Evolutionary conservation across 305 asterid genomes (phyloP).

Genomic region (Salvia sclarea): DNA sequence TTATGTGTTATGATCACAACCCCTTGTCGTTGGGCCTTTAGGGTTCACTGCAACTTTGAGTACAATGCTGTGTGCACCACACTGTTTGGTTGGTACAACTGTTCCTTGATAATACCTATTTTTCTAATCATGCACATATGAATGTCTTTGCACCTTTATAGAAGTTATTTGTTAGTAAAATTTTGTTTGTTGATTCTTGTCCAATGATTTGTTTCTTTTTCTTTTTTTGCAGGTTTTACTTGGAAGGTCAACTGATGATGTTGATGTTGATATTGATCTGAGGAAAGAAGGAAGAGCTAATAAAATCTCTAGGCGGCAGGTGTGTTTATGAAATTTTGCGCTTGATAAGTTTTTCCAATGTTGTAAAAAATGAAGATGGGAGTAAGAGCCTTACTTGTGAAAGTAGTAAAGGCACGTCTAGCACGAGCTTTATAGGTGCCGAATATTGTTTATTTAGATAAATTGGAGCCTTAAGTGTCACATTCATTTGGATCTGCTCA

Average conservation of each 20-base stretch:
- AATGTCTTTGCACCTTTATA: neutral
- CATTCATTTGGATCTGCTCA: constrained; percentile 37
- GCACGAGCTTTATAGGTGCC: neutral
- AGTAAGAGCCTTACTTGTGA: constrained; percentile 6
- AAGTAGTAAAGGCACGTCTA: constrained; percentile 1
- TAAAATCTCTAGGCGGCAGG: constrained; percentile 96
- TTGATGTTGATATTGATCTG: constrained; percentile 86
- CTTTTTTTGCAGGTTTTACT: constrained; percentile 64
- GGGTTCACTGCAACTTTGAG: neutral
- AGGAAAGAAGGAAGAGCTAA: constrained; percentile 94
- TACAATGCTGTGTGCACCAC: neutral
- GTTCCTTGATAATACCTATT: constrained; percentile 1
- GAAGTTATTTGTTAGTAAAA: neutral
- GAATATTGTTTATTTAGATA: constrained; percentile 9
- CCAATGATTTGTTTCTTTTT: constrained; percentile 11
- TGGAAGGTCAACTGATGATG: constrained; percentile 94
- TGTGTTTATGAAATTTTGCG: constrained; percentile 32
- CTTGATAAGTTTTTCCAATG: neutral
- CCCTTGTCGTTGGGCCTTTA: neutral
- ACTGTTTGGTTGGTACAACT: constrained; percentile 6
- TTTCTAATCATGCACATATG: neutral
- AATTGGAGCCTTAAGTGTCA: neutral
- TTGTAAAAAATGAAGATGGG: constrained; percentile 9
- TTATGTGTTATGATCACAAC: neutral
- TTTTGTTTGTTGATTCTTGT: constrained; percentile 20